Evolutionary conservation across 2,329 filamentous ascomycete species (phyloP).

Genomic region (Sporothrix curviconia): DNA sequence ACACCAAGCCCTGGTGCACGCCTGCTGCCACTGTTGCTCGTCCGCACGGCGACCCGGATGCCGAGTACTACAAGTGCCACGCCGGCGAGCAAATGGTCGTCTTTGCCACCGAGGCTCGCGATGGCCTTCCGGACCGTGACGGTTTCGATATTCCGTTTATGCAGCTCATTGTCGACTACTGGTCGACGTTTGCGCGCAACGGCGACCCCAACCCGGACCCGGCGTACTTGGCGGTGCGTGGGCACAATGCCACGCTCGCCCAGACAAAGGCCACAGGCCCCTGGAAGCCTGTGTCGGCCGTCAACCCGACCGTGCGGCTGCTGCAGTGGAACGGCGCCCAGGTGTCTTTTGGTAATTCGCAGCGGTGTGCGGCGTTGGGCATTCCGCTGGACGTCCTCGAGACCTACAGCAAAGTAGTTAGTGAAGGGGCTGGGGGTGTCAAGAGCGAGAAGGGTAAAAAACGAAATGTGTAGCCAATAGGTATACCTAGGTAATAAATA

Average conservation of each 20-base stretch:
- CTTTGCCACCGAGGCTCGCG: constrained; percentile 30
- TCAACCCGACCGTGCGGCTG: constrained; percentile 22
- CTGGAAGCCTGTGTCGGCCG: constrained; percentile 28
- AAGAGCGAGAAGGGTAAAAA: no score
- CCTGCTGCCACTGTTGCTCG: constrained; percentile 23
- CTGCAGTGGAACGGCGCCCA: constrained; percentile 25
- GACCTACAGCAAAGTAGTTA: neutral
- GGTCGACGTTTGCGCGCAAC: constrained; percentile 28
- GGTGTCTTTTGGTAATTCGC: constrained; percentile 21
- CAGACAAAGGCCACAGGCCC: constrained; percentile 23
- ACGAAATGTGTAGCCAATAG: no score
- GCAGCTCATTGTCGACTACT: constrained; percentile 30
- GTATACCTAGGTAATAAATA: no score
- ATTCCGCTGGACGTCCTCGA: constrained; percentile 19
- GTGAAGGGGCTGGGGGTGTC: no score
- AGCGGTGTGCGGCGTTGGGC: constrained; percentile 22
- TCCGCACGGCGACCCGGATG: constrained; percentile 30
- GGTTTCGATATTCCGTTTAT: constrained; percentile 30
- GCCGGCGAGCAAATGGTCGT: constrained; percentile 33
- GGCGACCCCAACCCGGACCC: constrained; percentile 28
- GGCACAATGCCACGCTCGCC: constrained; percentile 24
- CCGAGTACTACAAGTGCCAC: constrained; percentile 37
- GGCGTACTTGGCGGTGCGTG: constrained; percentile 27
- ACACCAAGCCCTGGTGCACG: constrained; percentile 27
- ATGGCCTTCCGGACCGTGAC: constrained; percentile 30